Evolutionary conservation across 2,329 filamentous ascomycete species (phyloP).

Genomic region (Metarhizium guizhouense): DNA sequence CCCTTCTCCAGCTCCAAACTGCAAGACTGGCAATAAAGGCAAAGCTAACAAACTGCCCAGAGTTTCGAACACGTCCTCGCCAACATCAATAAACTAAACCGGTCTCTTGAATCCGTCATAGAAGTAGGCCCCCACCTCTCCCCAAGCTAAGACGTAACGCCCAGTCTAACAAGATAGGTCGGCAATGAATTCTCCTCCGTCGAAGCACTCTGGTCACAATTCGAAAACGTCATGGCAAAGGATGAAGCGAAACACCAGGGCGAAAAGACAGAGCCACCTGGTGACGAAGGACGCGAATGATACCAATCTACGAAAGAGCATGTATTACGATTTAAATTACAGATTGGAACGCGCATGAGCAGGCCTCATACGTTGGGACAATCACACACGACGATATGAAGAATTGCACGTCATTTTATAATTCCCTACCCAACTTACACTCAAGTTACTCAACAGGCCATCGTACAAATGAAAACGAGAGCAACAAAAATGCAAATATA

Average conservation of each 20-base stretch:
- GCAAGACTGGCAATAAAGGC: not conserved
- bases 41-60: conserved; percentile 24
- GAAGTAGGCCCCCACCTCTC: conserved; percentile 50
- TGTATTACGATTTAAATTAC: conserved; percentile 1
- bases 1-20: not conserved
- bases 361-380: not conserved
- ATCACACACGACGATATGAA: not conserved
- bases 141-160: not conserved
- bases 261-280: conserved; percentile 17
- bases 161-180: conserved; percentile 40
- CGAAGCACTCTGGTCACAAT: conserved; percentile 93
- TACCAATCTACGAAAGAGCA: not conserved
- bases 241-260: conserved; percentile 27
- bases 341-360: not conserved
- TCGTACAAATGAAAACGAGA: not conserved
- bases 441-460: conserved; percentile 4
- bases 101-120: conserved; percentile 83
- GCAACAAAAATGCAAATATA: not conserved
- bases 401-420: conserved; percentile 12
- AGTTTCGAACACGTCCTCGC: conserved; percentile 84
- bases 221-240: conserved; percentile 90
- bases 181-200: conserved; percentile 97
- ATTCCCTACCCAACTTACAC: conserved; percentile 14
- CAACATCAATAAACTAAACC: conserved; percentile 93
- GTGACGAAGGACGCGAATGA: conserved; percentile 11